Conservation (phyloP, 352 stramenopile species). For the Globisporangium alternatum region DNA sequence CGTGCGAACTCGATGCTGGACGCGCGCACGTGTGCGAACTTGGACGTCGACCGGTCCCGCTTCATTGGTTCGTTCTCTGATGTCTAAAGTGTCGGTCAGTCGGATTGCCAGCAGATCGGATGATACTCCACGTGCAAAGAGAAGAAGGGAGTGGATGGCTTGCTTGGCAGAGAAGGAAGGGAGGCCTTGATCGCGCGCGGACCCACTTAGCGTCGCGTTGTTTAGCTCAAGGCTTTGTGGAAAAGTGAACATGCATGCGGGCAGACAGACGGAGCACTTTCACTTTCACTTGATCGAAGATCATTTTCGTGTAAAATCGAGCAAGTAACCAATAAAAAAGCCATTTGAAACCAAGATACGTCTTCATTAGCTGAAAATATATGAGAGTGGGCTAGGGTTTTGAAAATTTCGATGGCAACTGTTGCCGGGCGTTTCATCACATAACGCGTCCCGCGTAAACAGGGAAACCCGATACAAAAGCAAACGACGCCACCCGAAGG, state of each 20-base stretch:
- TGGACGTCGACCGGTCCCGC: slow-evolving; percentile 36
- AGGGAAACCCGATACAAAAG: background rate
- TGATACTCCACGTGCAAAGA: background rate
- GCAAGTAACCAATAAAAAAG: background rate
- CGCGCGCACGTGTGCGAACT: slow-evolving; percentile 21
- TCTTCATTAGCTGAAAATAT: no score
- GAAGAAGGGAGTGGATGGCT: background rate
- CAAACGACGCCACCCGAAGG: background rate
- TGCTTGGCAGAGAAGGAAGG: background rate
- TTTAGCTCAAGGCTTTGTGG: background rate
- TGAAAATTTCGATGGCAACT: no score
- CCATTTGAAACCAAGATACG: background rate
- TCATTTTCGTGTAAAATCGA: background rate
- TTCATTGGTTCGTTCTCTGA: slow-evolving; percentile 27
- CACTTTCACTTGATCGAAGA: background rate
- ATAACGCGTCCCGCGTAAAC: no score
- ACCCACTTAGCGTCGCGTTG: background rate
- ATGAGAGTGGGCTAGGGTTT: no score
- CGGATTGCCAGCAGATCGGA: background rate
- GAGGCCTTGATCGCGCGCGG: background rate
- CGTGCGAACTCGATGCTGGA: slow-evolving; percentile 20
- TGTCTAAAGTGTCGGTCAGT: no score
- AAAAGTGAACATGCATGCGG: background rate
- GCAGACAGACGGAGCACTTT: background rate
- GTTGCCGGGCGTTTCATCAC: no score